Evolutionary conservation across 2,329 filamentous ascomycete genomes (phyloP).

Genomic region (Neofusicoccum parvum): DNA sequence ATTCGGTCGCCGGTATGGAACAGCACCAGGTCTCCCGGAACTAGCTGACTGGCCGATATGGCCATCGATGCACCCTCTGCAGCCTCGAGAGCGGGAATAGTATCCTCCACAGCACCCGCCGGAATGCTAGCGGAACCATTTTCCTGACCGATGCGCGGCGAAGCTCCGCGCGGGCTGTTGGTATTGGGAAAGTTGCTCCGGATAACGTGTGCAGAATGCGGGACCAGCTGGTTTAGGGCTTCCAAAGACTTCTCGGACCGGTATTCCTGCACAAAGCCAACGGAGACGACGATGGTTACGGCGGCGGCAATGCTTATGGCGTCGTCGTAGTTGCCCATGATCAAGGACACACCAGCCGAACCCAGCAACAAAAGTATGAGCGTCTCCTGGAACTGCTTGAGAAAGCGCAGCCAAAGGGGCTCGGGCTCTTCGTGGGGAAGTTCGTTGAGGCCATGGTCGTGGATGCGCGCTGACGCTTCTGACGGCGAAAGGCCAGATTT

Average conservation of each 20-base stretch:
- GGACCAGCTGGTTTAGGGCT: slow-evolving; percentile 88
- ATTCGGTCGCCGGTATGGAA: slow-evolving; percentile 97
- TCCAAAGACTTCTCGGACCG: slow-evolving; percentile 96
- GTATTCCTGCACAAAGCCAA: slow-evolving; percentile 97
- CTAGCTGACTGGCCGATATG: slow-evolving; percentile 82
- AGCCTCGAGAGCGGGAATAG: slow-evolving; percentile 62
- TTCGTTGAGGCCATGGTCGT: slow-evolving; percentile 87
- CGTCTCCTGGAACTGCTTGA: slow-evolving; percentile 96
- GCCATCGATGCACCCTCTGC: slow-evolving; percentile 77
- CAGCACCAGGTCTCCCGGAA: slow-evolving; percentile 88
- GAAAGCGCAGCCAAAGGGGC: slow-evolving; percentile 89
- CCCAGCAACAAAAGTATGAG: slow-evolving; percentile 88
- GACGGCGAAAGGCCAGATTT: slow-evolving; percentile 76
- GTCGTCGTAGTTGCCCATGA: slow-evolving; percentile 93
- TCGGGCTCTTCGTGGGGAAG: slow-evolving; percentile 92
- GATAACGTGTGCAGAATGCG: slow-evolving; percentile 94
- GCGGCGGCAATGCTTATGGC: slow-evolving; percentile 93
- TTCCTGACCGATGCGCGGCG: background rate
- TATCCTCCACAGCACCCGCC: slow-evolving; percentile 49
- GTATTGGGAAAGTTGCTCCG: slow-evolving; percentile 50
- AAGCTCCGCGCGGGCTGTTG: background rate
- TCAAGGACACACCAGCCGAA: slow-evolving; percentile 82
- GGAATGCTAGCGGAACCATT: slow-evolving; percentile 27
- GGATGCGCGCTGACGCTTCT: slow-evolving; percentile 78
- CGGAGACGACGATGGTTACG: slow-evolving; percentile 93